Evolutionary conservation across 768 basidiomycete genomes (phyloP).

Genomic region (Termitomyces sp.): DNA sequence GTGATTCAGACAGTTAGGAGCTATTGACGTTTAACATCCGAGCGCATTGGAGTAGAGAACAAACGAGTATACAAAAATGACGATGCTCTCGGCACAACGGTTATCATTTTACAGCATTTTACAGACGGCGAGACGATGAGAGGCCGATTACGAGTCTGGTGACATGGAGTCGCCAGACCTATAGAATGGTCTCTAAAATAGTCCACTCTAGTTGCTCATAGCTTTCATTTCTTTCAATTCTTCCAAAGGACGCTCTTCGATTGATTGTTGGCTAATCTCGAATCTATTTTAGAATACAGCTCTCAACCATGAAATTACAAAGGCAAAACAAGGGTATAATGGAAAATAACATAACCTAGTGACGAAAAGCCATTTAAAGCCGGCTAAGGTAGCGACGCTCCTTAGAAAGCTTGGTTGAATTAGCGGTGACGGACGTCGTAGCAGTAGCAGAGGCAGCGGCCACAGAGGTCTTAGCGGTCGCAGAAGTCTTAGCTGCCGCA

Average conservation of each 20-base stretch:
- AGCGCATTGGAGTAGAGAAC: neutral
- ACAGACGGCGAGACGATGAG: neutral
- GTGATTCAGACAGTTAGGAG: neutral
- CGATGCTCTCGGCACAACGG: neutral
- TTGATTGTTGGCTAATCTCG: slow-evolving; percentile 9
- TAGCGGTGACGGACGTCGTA: neutral
- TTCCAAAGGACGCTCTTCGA: neutral
- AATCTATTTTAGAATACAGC: slow-evolving; percentile 12
- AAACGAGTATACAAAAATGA: neutral
- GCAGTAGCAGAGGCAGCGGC: neutral
- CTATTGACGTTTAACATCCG: neutral
- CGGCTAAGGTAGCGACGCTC: slow-evolving; percentile 8
- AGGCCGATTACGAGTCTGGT: neutral
- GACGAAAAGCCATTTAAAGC: slow-evolving; percentile 1
- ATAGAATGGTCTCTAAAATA: neutral
- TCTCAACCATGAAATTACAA: slow-evolving; percentile 15
- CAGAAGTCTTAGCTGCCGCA: slow-evolving; percentile 3
- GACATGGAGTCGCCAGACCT: neutral
- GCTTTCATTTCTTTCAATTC: neutral
- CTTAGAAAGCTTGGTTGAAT: neutral
- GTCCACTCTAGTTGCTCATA: neutral
- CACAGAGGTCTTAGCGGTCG: slow-evolving; percentile 3
- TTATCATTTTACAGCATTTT: neutral
- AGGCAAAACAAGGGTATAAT: slow-evolving; percentile 8
- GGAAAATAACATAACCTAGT: neutral